Evolutionary conservation across 208 protist genomes (phyloP).

Genomic region (Dictyostelium gargantuum): DNA sequence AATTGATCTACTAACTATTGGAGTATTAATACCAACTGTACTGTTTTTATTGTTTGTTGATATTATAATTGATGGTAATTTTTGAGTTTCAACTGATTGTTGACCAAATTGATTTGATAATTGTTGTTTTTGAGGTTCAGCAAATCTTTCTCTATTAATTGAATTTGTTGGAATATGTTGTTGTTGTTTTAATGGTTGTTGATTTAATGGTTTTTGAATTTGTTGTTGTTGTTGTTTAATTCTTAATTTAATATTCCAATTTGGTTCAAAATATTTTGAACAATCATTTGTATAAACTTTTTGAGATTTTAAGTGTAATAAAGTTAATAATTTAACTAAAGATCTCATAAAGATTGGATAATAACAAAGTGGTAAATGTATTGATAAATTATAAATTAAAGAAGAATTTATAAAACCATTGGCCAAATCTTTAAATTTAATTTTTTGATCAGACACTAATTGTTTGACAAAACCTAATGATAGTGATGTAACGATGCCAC

Average conservation of each 20-base stretch:
- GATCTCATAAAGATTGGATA: slow-evolving; percentile 25
- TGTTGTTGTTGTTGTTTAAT: background rate
- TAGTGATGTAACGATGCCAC: background rate
- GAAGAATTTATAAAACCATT: background rate
- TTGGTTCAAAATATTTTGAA: background rate
- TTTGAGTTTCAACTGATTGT: no score
- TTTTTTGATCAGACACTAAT: background rate
- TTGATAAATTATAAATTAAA: background rate
- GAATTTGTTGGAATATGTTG: no score
- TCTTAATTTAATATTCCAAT: background rate
- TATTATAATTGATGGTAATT: no score
- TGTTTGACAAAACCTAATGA: background rate
- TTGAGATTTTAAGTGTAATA: background rate
- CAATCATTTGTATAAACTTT: background rate
- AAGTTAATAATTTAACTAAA: background rate
- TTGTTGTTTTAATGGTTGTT: background rate
- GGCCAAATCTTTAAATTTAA: slow-evolving; percentile 3
- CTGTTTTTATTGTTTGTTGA: no score
- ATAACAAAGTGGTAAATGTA: background rate
- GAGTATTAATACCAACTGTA: no score
- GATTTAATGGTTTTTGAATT: background rate
- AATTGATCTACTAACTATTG: no score
- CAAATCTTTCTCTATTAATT: no score
- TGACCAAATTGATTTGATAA: no score
- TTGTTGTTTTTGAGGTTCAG: no score